Conservation (phyloP, 2,329 filamentous ascomycete genomes). For the Paracorniculantispora psalliotae region DNA sequence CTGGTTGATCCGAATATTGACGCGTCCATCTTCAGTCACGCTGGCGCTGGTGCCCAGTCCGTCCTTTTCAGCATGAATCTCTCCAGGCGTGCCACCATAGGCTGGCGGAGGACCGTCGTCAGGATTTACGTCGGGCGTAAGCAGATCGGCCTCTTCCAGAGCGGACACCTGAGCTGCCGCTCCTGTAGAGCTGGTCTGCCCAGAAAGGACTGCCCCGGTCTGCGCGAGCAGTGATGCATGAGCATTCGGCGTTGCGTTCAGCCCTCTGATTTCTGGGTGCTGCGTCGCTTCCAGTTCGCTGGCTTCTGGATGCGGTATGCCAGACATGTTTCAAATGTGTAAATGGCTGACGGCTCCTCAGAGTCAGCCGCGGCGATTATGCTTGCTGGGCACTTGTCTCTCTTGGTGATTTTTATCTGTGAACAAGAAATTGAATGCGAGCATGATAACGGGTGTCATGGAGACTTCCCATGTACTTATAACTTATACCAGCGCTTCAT, state of each 20-base stretch:
- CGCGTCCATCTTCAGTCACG: constrained; percentile 17
- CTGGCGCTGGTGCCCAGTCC: constrained; percentile 29
- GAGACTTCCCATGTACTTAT: background rate
- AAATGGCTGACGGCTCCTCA: no score
- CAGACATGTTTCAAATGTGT: no score
- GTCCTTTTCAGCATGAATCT: constrained; percentile 31
- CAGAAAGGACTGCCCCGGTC: background rate
- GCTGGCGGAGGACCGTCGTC: constrained; percentile 30
- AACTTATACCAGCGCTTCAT: background rate
- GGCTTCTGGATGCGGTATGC: no score
- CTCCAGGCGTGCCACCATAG: constrained; percentile 35
- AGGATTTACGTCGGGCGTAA: background rate
- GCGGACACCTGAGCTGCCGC: background rate
- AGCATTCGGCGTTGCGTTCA: background rate
- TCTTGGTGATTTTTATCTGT: no score
- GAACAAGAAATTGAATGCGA: no score
- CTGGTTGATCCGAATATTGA: constrained; percentile 16
- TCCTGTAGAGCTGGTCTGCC: background rate
- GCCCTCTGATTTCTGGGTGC: background rate
- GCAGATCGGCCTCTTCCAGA: background rate
- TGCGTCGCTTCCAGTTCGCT: background rate
- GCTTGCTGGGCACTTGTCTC: no score
- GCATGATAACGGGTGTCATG: no score
- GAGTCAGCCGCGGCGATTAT: no score
- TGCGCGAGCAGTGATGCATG: background rate